Evolutionary conservation across 495 filamentous ascomycete genomes (phyloP).

Genomic region (Talaromyces proteolyticus): DNA sequence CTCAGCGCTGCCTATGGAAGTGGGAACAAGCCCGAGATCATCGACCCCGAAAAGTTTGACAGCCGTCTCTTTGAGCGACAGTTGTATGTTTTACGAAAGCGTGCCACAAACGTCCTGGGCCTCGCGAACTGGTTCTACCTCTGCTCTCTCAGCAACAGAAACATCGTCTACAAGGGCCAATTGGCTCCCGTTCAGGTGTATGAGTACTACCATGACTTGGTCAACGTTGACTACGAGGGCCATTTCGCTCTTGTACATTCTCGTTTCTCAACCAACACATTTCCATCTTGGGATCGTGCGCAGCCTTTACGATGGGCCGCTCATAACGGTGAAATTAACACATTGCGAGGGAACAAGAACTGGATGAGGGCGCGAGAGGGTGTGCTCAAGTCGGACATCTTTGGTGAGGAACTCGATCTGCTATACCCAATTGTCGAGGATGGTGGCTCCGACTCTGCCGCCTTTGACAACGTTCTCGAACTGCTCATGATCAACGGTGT

Average conservation of each 20-base stretch:
- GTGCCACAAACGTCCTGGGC: slow-evolving; percentile 88
- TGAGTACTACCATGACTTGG: slow-evolving; percentile 96
- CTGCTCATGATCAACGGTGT: slow-evolving; percentile 95
- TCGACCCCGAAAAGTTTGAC: slow-evolving; percentile 76
- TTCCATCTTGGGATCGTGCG: slow-evolving; percentile 97
- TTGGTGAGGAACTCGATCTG: slow-evolving; percentile 85
- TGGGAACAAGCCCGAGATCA: slow-evolving; percentile 74
- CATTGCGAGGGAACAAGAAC: slow-evolving; percentile 97
- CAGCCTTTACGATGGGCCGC: slow-evolving; percentile 96
- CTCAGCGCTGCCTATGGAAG: slow-evolving; percentile 78
- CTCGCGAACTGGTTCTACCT: slow-evolving; percentile 99
- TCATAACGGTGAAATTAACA: slow-evolving; percentile 99
- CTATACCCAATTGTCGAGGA: slow-evolving; percentile 97
- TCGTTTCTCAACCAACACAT: slow-evolving; percentile 98
- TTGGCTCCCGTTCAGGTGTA: slow-evolving; percentile 97
- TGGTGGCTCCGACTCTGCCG: slow-evolving; percentile 95
- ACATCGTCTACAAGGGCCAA: slow-evolving; percentile 99
- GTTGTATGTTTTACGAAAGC: slow-evolving; percentile 91
- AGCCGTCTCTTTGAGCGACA: slow-evolving; percentile 85
- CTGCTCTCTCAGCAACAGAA: slow-evolving; percentile 95
- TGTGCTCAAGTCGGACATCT: slow-evolving; percentile 87
- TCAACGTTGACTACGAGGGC: slow-evolving; percentile 95
- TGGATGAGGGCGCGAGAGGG: slow-evolving; percentile 99
- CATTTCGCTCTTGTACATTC: slow-evolving; percentile 98
- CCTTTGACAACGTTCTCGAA: slow-evolving; percentile 97